Base-by-base conservation (phyloP, 306 rosid genomes). In the Prinsepia uniflora region DNA sequence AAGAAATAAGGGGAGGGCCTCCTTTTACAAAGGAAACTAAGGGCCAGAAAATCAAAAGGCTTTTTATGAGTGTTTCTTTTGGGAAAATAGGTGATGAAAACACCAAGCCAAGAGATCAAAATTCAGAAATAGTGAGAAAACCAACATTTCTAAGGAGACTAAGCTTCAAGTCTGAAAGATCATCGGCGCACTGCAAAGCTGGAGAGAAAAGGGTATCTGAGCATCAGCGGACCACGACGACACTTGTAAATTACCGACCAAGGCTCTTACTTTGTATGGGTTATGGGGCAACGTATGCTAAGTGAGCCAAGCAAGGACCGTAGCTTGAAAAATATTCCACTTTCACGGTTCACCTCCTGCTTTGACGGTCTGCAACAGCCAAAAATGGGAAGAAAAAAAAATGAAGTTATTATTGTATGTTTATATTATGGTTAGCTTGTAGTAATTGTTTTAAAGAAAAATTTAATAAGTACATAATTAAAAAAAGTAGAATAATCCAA, bases 181-280 rank as follows among this genome's bases (percentile, higher is more conserved):
- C 75, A 73, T 56, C 75, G 71, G 53, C 66, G 17, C 63, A 66
- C 13, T 34, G 72, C 72, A 59, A 66, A 52, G 56, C 56, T 24
- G 63, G 61, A 70, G 79, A 77, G 69, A 63, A 73, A 61, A 76
- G 22, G 66, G 67, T 45, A 50, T 41, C 82, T 39, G 11, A 61
- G 30, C 1, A 24, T 42, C 74, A 84, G 65, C 65, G 74, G 45
- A 70, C 60, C 59, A 77, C 72, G 72, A 79, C 62, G 83, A 73
- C 82, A 34, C 3, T 84, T 60, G 64, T 77, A 6, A 77, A 78
- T 44, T 83, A 82, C 70, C 82, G 68, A 65, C 88, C 85, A 36
- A 82, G 83, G 62, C 20, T 72, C 66, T 68, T 79, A 40, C 82
- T 80, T 42, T 91, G 96, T 66, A 60, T 88, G 80, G 95, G 89